Evolutionary conservation across 495 filamentous ascomycete genomes (phyloP), one percentile per base, ranked within the genome.

Genomic region (Melanomma pulvis-pyrius): DNA sequence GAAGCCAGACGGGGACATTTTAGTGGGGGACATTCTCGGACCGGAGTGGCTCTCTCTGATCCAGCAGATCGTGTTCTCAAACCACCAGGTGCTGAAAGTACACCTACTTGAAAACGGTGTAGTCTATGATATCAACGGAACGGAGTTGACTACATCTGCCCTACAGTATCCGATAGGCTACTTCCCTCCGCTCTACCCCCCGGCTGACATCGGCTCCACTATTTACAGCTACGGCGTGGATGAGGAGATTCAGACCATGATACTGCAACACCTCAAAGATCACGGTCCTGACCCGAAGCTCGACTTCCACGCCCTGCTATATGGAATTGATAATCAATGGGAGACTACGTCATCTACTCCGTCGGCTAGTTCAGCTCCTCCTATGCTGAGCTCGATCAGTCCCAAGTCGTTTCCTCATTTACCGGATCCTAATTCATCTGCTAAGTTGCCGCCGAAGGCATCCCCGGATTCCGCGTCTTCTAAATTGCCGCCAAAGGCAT

Each of bases 31-130:
- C n/a, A 34, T 59, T n/a, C 28, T 59, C 8, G 26, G 25, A 7
- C 15, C 56, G 15, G 25, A 48, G 39, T n/a, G n/a, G 29, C 26
- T 1, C 56, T 12, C 1, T 15, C 11, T 57, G 12, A 30, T 57
- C 12, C 26, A 21, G 21, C 53, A 57, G 9, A 11, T 34, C 26
- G 30, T 57, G 1, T 15, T 36, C 9, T 24, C 29, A 2, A 30
- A 36, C 9, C n/a, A 21, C 29, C 17, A 39, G 29, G 8, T 36
- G 1, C 12, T 12, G n/a, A 17, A 36, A 17, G 53, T 57, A 7
- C 53, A 57, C 30, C 12, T 57, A 17, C 30, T 57, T 21, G 53
- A 57, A 21, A 57, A 57, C 30, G 53, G 29, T 22, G 30, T 57
- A 9, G 30, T 57, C 15, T 39, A 2, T 36, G 53, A 57, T 24